Percentiles rank a stretch among this genome's conserved stretches.
Conservation (phyloP, 495 filamentous ascomycete species). For the Xylaria longipes region DNA sequence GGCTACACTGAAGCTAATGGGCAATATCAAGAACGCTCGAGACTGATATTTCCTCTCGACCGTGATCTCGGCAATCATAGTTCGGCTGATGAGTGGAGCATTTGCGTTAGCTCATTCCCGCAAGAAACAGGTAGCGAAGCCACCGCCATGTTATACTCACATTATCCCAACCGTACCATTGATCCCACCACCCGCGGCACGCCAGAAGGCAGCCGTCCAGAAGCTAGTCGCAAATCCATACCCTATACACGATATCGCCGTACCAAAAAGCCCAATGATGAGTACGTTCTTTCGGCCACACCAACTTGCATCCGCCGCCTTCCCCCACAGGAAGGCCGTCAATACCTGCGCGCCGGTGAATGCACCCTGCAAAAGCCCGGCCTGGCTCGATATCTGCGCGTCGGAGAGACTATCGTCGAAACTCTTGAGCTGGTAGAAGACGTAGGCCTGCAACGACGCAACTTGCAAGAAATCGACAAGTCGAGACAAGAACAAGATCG, state of each 20-base stretch:
- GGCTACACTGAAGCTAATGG: slow-evolving; percentile 72
- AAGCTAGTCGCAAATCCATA: slow-evolving; percentile 73
- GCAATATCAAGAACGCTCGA: slow-evolving; percentile 65
- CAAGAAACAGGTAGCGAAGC: background rate
- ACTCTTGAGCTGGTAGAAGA: slow-evolving; percentile 71
- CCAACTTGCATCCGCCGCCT: slow-evolving; percentile 68
- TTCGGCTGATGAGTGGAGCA: slow-evolving; percentile 46
- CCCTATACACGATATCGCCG: slow-evolving; percentile 67
- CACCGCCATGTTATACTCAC: slow-evolving; percentile 24
- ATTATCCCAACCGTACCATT: slow-evolving; percentile 79
- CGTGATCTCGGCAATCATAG: slow-evolving; percentile 74
- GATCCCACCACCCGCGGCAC: slow-evolving; percentile 68
- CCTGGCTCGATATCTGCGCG: slow-evolving; percentile 68
- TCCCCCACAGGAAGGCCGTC: slow-evolving; percentile 77
- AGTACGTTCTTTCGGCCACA: slow-evolving; percentile 71
- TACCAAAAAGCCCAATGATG: slow-evolving; percentile 70
- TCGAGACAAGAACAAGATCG: slow-evolving; percentile 55
- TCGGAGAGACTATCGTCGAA: slow-evolving; percentile 66
- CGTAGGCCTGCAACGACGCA: slow-evolving; percentile 60
- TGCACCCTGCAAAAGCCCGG: slow-evolving; percentile 70
- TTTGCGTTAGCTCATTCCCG: background rate
- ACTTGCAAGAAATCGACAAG: slow-evolving; percentile 58
- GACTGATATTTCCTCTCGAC: slow-evolving; percentile 65
- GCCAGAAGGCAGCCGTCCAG: slow-evolving; percentile 67
- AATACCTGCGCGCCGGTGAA: slow-evolving; percentile 79